phyloP scores from a whole-genome alignment of 352 stramenopile species.

The Saprolegnia parasitica region DNA sequence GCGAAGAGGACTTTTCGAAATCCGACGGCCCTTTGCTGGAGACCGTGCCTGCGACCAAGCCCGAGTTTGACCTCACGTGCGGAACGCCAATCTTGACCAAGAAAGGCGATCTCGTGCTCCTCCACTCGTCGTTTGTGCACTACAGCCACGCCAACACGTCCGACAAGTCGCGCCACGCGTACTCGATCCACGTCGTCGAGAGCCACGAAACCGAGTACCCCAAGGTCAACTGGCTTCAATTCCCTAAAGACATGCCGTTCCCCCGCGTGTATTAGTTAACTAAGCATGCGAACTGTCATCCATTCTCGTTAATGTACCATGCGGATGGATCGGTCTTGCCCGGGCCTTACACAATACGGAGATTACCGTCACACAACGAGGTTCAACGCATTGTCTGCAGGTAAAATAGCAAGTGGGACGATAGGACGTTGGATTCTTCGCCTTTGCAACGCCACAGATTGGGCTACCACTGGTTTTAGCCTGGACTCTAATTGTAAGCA shows the following conservation, averaged over 20 bases:
- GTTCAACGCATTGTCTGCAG: too few species aligned
- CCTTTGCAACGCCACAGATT: too few species aligned
- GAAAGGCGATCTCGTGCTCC: slow-evolving; percentile 90
- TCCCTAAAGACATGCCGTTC: slow-evolving; percentile 22
- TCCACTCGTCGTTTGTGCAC: slow-evolving; percentile 93
- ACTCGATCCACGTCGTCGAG: slow-evolving; percentile 95
- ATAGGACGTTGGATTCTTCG: too few species aligned
- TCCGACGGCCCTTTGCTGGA: slow-evolving; percentile 43
- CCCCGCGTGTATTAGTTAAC: slow-evolving; percentile 6
- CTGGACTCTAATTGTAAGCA: too few species aligned
- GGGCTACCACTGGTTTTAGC: too few species aligned
- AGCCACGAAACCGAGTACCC: slow-evolving; percentile 82
- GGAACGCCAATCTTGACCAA: slow-evolving; percentile 79
- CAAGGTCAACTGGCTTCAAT: slow-evolving; percentile 92
- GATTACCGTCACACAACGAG: too few species aligned
- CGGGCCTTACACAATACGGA: too few species aligned
- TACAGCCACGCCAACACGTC: slow-evolving; percentile 92
- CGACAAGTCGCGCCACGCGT: slow-evolving; percentile 86
- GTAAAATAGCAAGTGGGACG: too few species aligned
- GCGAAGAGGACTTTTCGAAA: slow-evolving; percentile 40
- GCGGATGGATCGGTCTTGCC: too few species aligned
- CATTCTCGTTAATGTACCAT: too few species aligned
- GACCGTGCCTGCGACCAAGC: slow-evolving; percentile 46
- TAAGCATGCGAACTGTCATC: too few species aligned
- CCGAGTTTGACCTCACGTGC: slow-evolving; percentile 51